Evolutionary conservation across 73 alveolate species (phyloP), one percentile per base, ranked within the genome.

Genomic region (Symbiodinium natans): DNA sequence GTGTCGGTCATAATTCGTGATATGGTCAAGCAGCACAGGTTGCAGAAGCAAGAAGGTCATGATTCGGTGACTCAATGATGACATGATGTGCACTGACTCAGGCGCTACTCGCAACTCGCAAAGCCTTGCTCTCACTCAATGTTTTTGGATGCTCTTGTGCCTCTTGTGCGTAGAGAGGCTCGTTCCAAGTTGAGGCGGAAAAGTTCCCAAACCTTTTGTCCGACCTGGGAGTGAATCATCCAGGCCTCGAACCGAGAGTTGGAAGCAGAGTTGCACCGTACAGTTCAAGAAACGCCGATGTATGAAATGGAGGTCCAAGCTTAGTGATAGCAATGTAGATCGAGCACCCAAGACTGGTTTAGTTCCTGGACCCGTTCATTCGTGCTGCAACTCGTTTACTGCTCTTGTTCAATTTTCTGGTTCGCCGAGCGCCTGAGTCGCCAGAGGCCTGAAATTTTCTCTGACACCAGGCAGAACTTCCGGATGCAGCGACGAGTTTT

Each of bases 401-500:
- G n/a, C n/a, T n/a, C n/a, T n/a, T n/a, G n/a, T n/a, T n/a, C n/a
- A n/a, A n/a, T n/a, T n/a, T n/a, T n/a, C n/a, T n/a, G n/a, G n/a
- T n/a, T n/a, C n/a, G n/a, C n/a, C n/a, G n/a, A n/a, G n/a, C n/a
- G n/a, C n/a, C n/a, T n/a, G n/a, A n/a, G n/a, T n/a, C n/a, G n/a
- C n/a, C n/a, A n/a, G n/a, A n/a, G n/a, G n/a, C n/a, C n/a, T n/a
- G n/a, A n/a, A n/a, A n/a, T n/a, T n/a, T n/a, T n/a, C n/a, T n/a
- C n/a, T n/a, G n/a, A n/a, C 59, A 34, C 68, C 33, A 88, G 95
- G 95, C 36, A 88, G 68, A 7, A 36, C 74, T n/a, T 88, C 95
- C 46, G 95, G 95, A 88, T 88, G 95, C 46, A 80, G 74, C 39
- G 95, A 88, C 19, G 95, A 88, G 46, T 88, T 88, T 29, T 88